Percentiles rank a stretch among this genome's conserved stretches.
phyloP scores from a whole-genome alignment of 2,329 filamentous ascomycete species.

The Colletotrichum sp. region DNA sequence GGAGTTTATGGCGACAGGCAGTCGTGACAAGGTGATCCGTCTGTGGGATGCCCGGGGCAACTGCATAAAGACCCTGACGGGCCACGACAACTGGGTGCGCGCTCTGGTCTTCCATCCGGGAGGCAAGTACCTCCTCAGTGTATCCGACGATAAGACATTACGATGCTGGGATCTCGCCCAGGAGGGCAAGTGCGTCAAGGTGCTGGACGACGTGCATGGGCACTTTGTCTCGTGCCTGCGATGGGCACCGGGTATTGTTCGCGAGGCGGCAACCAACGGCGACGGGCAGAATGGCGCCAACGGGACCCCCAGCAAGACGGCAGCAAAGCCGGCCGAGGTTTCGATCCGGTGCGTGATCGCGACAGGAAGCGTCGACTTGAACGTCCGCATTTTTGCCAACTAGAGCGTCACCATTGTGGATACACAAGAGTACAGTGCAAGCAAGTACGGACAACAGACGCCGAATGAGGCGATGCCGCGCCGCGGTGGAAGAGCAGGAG shows the following conservation, averaged over 20 bases:
- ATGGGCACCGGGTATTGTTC: slow-evolving; percentile 82
- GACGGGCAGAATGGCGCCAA: slow-evolving; percentile 47
- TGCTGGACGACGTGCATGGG: slow-evolving; percentile 75
- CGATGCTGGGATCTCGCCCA: slow-evolving; percentile 93
- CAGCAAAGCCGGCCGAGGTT: slow-evolving; percentile 48
- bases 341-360: slow-evolving; percentile 86
- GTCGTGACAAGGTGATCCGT: slow-evolving; percentile 88
- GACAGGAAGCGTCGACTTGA: slow-evolving; percentile 84
- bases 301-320: slow-evolving; percentile 53
- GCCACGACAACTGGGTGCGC: slow-evolving; percentile 95
- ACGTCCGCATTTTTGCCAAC: slow-evolving; percentile 78
- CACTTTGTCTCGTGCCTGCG: slow-evolving; percentile 87
- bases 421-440: neutral
- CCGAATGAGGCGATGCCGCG: neutral
- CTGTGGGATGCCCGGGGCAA: slow-evolving; percentile 88
- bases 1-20: slow-evolving; percentile 89
- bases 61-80: slow-evolving; percentile 81
- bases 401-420: slow-evolving; percentile 21
- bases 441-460: neutral
- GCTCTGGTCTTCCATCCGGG: slow-evolving; percentile 88
- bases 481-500: neutral
- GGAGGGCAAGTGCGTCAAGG: slow-evolving; percentile 88
- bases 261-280: slow-evolving; percentile 52
- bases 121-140: slow-evolving; percentile 87
- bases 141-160: slow-evolving; percentile 88